phyloP scores from a whole-genome alignment of 2,329 filamentous ascomycete species.

The Penicillium vulpinum region DNA sequence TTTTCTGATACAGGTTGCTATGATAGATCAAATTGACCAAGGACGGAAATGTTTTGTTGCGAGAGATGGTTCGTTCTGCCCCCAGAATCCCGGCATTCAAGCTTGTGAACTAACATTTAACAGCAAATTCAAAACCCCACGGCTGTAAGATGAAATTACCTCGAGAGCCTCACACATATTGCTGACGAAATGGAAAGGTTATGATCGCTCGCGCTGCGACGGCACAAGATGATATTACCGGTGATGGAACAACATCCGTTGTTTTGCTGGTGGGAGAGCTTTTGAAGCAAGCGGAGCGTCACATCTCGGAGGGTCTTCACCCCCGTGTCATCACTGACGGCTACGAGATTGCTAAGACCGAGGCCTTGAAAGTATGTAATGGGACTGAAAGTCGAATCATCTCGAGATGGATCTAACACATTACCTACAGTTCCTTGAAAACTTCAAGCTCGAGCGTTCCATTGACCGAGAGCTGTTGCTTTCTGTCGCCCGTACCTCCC shows the following conservation, averaged over 20 bases:
- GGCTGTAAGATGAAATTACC: slow-evolving; percentile 59
- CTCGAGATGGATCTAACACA: slow-evolving; percentile 15
- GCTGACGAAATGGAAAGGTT: slow-evolving; percentile 45
- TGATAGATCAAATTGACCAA: slow-evolving; percentile 95
- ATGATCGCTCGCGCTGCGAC: slow-evolving; percentile 82
- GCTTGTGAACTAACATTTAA: slow-evolving; percentile 32
- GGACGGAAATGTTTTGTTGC: slow-evolving; percentile 84
- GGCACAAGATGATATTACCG: slow-evolving; percentile 96
- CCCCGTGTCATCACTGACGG: slow-evolving; percentile 96
- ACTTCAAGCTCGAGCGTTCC: slow-evolving; percentile 84
- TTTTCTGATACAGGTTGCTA: slow-evolving; percentile 22
- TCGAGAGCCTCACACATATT: slow-evolving; percentile 6
- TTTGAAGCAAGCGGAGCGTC: slow-evolving; percentile 93
- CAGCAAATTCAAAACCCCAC: slow-evolving; percentile 97
- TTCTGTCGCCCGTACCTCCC: slow-evolving; percentile 88
- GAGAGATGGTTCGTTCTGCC: slow-evolving; percentile 58
- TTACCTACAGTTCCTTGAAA: slow-evolving; percentile 73
- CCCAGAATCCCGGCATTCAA: background rate
- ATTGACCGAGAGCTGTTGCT: slow-evolving; percentile 93
- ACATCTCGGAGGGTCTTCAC: slow-evolving; percentile 95
- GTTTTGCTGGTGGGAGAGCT: slow-evolving; percentile 94
- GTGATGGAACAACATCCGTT: slow-evolving; percentile 95
- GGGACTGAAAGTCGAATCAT: background rate
- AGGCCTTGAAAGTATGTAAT: slow-evolving; percentile 74
- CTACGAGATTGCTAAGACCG: slow-evolving; percentile 93